Evolutionary conservation across 2,329 filamentous ascomycete species (phyloP).

Genomic region (Fusarium coffeatum): DNA sequence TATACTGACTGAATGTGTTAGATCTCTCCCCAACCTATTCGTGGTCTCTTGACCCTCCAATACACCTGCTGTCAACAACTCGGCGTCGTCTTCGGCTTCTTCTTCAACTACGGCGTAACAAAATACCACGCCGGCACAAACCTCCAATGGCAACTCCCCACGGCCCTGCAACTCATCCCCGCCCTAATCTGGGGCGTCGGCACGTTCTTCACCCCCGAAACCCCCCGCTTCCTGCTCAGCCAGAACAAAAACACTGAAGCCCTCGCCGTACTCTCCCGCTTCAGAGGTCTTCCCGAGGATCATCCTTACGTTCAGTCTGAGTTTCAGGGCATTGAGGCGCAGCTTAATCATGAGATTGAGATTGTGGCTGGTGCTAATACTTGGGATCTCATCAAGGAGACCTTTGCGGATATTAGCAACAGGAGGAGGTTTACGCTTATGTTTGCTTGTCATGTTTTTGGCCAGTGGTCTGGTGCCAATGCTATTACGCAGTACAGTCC

Average conservation of each 20-base stretch:
- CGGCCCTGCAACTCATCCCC: conserved; percentile 42
- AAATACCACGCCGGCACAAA: conserved; percentile 42
- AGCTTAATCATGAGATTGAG: conserved; percentile 52
- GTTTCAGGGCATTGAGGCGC: conserved; percentile 47
- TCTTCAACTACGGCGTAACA: conserved; percentile 52
- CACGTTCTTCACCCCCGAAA: conserved; percentile 44
- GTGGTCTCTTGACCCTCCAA: conserved; percentile 49
- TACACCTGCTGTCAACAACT: conserved; percentile 52
- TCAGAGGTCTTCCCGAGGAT: conserved; percentile 44
- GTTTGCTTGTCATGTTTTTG: conserved; percentile 46
- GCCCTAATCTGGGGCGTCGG: conserved; percentile 45
- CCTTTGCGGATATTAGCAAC: conserved; percentile 44
- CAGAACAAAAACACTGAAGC: conserved; percentile 37
- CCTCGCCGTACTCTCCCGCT: conserved; percentile 32
- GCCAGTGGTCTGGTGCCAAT: conserved; percentile 47
- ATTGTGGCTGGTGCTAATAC: conserved; percentile 47
- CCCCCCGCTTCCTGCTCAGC: conserved; percentile 43
- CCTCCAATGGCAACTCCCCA: conserved; percentile 47
- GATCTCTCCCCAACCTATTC: conserved; percentile 47
- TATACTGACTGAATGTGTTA: neutral
- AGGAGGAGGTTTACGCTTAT: conserved; percentile 48
- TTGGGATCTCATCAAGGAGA: conserved; percentile 52
- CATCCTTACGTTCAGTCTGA: conserved; percentile 46
- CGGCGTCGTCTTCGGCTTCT: conserved; percentile 51
- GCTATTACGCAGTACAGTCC: conserved; percentile 49